Evolutionary conservation across 2,329 filamentous ascomycete species (phyloP).

Genomic region (Fusarium sp.): DNA sequence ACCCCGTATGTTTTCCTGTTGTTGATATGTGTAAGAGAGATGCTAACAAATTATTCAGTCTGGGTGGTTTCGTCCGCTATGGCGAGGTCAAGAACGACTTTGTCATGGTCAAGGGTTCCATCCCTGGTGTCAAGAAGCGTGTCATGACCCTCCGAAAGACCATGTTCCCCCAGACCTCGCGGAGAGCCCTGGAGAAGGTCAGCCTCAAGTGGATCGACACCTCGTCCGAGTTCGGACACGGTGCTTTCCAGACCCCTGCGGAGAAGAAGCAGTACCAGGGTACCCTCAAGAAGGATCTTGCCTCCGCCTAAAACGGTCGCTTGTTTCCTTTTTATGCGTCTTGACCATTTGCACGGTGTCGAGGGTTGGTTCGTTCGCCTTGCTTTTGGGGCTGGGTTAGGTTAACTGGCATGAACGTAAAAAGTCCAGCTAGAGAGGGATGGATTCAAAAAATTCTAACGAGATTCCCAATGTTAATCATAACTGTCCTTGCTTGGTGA

Average conservation of each 20-base stretch:
- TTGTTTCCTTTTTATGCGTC: constrained; percentile 57
- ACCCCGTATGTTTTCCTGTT: constrained; percentile 83
- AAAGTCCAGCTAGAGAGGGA: constrained; percentile 53
- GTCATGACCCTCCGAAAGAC: constrained; percentile 99
- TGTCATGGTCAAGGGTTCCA: constrained; percentile 96
- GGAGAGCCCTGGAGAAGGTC: constrained; percentile 98
- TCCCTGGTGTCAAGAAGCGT: constrained; percentile 99
- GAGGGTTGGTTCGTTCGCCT: constrained; percentile 58
- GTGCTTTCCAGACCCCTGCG: constrained; percentile 97
- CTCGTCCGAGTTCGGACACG: constrained; percentile 99
- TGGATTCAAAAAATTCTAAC: constrained; percentile 48
- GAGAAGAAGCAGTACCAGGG: constrained; percentile 99
- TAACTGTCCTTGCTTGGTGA: constrained; percentile 31
- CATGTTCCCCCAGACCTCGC: constrained; percentile 96
- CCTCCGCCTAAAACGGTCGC: constrained; percentile 56
- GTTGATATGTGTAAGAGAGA: neutral
- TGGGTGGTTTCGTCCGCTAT: constrained; percentile 99
- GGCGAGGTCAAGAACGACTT: constrained; percentile 99
- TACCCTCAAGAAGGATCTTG: constrained; percentile 98
- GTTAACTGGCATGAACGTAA: constrained; percentile 53
- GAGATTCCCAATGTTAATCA: constrained; percentile 52
- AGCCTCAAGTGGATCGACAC: constrained; percentile 99
- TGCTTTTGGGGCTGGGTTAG: constrained; percentile 52
- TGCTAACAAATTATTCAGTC: constrained; percentile 66
- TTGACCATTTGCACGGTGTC: constrained; percentile 68